A percentile compares a stretch with the other conserved stretches of the same genome.
Conservation (phyloP, 768 basidiomycete species). For the Termitomyces heimii region DNA sequence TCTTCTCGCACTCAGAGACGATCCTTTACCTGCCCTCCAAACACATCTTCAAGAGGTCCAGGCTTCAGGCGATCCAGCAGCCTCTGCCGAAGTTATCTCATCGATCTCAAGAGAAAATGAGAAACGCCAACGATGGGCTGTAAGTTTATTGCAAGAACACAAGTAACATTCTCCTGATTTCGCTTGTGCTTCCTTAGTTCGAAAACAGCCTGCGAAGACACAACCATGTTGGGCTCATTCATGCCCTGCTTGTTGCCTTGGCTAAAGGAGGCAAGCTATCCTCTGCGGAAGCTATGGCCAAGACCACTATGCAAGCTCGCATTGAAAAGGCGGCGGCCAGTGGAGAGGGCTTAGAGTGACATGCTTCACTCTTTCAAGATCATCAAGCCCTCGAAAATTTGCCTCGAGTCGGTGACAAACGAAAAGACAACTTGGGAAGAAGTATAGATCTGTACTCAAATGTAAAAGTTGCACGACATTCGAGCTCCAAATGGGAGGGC, state of each 20-base stretch:
- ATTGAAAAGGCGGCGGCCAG: conserved; percentile 37
- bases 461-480: neutral
- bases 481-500: neutral
- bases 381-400: neutral
- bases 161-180: neutral
- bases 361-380: neutral
- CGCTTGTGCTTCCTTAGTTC: conserved; percentile 41
- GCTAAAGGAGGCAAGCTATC: conserved; percentile 65
- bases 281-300: conserved; percentile 41
- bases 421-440: neutral
- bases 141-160: conserved; percentile 32
- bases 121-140: conserved; percentile 79
- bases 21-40: conserved; percentile 69
- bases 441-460: neutral
- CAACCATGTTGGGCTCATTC: conserved; percentile 80
- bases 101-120: conserved; percentile 61
- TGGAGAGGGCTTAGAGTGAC: conserved; percentile 37
- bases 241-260: conserved; percentile 65
- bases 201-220: conserved; percentile 85
- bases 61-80: conserved; percentile 31
- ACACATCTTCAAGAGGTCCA: conserved; percentile 47
- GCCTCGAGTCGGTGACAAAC: neutral
- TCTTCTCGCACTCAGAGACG: conserved; percentile 80
- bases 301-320: conserved; percentile 38
- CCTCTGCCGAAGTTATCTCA: conserved; percentile 47